These are phyloP conservation scores for Camelina laxa DNA, from an alignment of 345 rosid species.

Conservation along the genomic window DNA sequence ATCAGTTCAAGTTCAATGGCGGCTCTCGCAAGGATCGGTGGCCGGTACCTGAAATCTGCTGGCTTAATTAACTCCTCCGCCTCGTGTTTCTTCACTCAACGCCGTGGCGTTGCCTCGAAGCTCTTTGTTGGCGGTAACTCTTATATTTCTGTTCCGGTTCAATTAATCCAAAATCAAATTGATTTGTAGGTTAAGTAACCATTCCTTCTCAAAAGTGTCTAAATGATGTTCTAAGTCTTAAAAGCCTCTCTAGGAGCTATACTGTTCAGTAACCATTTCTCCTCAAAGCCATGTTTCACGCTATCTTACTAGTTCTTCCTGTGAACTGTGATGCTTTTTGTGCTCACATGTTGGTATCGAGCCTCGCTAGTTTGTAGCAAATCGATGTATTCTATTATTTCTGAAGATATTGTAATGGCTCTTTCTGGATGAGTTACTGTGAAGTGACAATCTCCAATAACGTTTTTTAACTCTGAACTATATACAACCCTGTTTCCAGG, in stretches of 20 bases:
- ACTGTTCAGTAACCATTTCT: too few species aligned
- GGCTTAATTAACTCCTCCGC: constrained; percentile 17
- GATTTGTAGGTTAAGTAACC: background rate
- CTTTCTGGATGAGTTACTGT: background rate
- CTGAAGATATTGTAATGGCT: background rate
- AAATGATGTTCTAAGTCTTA: too few species aligned
- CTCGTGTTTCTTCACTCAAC: constrained; percentile 42
- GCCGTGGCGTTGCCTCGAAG: constrained; percentile 71
- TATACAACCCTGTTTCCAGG: constrained; percentile 49
- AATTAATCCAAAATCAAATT: constrained; percentile 1
- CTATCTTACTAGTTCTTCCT: too few species aligned
- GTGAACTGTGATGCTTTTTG: background rate
- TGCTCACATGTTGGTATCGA: background rate
- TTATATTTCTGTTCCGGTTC: background rate
- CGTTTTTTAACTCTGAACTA: background rate
- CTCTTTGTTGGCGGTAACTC: constrained; percentile 76
- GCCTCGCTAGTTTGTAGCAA: background rate
- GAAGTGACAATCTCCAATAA: background rate
- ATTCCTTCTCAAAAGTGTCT: too few species aligned
- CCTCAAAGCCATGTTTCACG: too few species aligned
- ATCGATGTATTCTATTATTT: background rate
- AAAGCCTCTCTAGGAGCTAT: too few species aligned
- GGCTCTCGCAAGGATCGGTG: constrained; percentile 57
- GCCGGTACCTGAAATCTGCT: constrained; percentile 37
- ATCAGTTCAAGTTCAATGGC: constrained; percentile 52